Evolutionary conservation across 768 basidiomycete genomes (phyloP), one percentile per base, ranked within the genome.

Genomic region (Coprinopsis strossmayeri): DNA sequence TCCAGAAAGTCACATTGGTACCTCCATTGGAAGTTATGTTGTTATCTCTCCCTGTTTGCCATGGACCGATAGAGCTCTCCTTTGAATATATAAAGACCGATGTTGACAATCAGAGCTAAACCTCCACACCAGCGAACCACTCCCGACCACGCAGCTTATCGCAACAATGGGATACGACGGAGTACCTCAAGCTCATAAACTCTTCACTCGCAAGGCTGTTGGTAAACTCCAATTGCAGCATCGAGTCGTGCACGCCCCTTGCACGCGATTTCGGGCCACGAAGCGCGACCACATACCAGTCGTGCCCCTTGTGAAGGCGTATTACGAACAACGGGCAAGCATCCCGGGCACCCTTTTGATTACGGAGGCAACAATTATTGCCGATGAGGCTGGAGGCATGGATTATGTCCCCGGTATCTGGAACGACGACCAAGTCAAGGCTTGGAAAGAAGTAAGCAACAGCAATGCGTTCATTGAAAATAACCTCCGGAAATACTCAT

Each of bases 351-450:
- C 76, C 0, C 62, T 84, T 5, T 61, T 80, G 39, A 71, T 87
- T 50, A 62, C 78, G 1, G 82, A 87, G 61, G 81, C 69, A 0
- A 79, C 79, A 1, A 64, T 73, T 41, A 74, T 87, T 40, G 70
- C 74, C 0, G 59, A 62, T 1, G 55, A 70, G 11, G 49, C 48
- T 3, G 54, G 67, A 49, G 61, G 68, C 0, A 64, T 58, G 43
- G 48, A 56, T 3, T 55, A 68, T 50, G 63, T 69, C 1, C 78
- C 79, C 0, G 78, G 80, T 0, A 71, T 80, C 27, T 79, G 69
- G 65, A 69, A 56, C 7, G 59, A 64, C 3, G 73, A 71, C n/a
- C 81, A 82, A 52, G 66, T 80, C 35, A 54, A 53, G 0, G 72
- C 59, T 0, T 84, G 81, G 81, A 79, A 76, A 55, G 57, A 65